These are phyloP conservation scores for Trametes cubensis DNA, from an alignment of 768 basidiomycete species.

Conservation along the genomic window DNA sequence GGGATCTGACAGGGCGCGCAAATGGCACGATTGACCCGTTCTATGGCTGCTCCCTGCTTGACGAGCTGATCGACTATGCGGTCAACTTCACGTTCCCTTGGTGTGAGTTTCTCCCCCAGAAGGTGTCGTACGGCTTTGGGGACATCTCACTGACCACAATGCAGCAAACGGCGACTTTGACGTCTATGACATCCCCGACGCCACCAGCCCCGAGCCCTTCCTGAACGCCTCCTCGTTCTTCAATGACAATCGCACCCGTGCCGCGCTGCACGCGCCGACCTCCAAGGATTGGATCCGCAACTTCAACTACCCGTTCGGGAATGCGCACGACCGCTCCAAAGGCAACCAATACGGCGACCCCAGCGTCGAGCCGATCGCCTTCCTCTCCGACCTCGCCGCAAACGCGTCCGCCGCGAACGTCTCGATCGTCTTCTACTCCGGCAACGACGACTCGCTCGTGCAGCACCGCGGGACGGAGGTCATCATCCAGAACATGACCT, in stretches of 20 bases:
- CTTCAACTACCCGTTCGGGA: conserved; percentile 42
- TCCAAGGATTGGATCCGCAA: conserved; percentile 49
- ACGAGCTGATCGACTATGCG: conserved; percentile 71
- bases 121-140: neutral
- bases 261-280: conserved; percentile 70
- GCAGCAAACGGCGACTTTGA: conserved; percentile 25
- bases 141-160: neutral
- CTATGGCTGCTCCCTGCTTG: conserved; percentile 55
- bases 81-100: conserved; percentile 70
- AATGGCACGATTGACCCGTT: conserved; percentile 50
- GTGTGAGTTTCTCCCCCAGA: conserved; percentile 28
- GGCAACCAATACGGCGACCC: conserved; percentile 25
- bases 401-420: conserved; percentile 59
- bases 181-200: conserved; percentile 30
- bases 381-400: conserved; percentile 64
- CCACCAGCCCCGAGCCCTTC: conserved; percentile 47
- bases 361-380: conserved; percentile 51
- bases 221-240: conserved; percentile 60
- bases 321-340: conserved; percentile 26
- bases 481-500: conserved; percentile 66
- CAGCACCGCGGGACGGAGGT: conserved; percentile 62
- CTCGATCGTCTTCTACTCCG: conserved; percentile 61
- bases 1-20: conserved; percentile 49
- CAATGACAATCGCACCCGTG: conserved; percentile 58
- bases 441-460: conserved; percentile 69